These are phyloP conservation scores for Rubia yunnanensis DNA, from an alignment of 257 asterid species.

Conservation along the genomic window DNA sequence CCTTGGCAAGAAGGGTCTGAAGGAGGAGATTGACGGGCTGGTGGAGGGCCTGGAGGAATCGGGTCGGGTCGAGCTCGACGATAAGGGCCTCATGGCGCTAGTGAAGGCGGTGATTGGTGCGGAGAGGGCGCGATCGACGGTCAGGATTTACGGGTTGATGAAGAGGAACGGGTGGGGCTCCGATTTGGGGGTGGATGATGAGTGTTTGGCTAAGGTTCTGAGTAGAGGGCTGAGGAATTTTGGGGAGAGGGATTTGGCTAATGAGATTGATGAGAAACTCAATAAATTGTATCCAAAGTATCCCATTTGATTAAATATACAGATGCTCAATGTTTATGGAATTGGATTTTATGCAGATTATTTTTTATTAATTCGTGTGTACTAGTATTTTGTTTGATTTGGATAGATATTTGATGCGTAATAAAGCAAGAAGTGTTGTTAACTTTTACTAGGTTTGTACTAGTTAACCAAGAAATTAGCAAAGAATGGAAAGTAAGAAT, in stretches of 20 bases:
- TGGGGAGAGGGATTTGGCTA: conserved; percentile 60
- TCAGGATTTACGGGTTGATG: conserved; percentile 67
- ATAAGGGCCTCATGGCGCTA: conserved; percentile 52
- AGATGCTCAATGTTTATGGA: too few species aligned
- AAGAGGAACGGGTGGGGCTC: conserved; percentile 49
- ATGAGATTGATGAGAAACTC: conserved; percentile 59
- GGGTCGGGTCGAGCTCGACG: conserved; percentile 36
- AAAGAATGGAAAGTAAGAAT: too few species aligned
- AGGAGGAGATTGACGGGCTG: conserved; percentile 46
- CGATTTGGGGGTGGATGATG: conserved; percentile 50
- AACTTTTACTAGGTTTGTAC: too few species aligned
- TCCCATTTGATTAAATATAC: not conserved
- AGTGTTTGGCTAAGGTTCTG: conserved; percentile 63
- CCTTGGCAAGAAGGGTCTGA: conserved; percentile 44
- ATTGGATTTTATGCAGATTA: too few species aligned
- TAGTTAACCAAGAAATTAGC: too few species aligned
- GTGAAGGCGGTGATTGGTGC: conserved; percentile 67
- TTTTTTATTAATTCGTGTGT: too few species aligned
- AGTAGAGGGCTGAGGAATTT: conserved; percentile 62
- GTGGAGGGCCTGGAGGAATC: conserved; percentile 41
- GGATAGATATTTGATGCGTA: too few species aligned
- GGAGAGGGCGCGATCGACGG: conserved; percentile 53
- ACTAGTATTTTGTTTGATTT: too few species aligned
- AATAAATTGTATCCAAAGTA: conserved; percentile 20
- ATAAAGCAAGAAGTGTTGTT: too few species aligned